These are phyloP conservation scores for Rhipidocladum racemiflorum DNA, from an alignment of 176 grass and related monocot genomes.

Conservation along the genomic window DNA sequence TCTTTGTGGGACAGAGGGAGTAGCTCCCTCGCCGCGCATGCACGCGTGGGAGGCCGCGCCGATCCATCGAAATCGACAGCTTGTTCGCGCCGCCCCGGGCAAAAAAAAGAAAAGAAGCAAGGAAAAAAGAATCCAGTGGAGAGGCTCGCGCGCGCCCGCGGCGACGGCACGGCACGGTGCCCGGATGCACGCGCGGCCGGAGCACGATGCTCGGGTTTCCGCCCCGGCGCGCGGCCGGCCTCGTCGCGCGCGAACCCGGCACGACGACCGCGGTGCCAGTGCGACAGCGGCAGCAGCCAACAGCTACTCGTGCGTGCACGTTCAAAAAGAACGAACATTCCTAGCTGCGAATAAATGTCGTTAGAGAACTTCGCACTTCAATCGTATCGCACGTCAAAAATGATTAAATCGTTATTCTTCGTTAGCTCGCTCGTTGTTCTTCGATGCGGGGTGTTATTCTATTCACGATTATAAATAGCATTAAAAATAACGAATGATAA, in stretches of 20 bases:
- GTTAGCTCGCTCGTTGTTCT: too few relatives aligned
- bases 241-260: slow-evolving; percentile 13
- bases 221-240: slow-evolving; percentile 18
- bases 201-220: slow-evolving; percentile 49
- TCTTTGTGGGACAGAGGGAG: too few relatives aligned
- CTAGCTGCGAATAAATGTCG: too few relatives aligned
- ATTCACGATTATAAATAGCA: too few relatives aligned
- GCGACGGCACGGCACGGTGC: not conserved
- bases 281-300: too few relatives aligned
- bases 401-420: too few relatives aligned
- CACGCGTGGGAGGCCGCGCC: not conserved
- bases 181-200: not conserved
- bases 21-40: not conserved
- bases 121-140: not conserved
- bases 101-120: not conserved
- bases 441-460: too few relatives aligned
- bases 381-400: too few relatives aligned
- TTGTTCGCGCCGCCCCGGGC: not conserved
- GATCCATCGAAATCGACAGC: not conserved
- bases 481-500: too few relatives aligned
- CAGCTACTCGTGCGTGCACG: not conserved
- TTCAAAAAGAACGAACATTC: slow-evolving; percentile 24
- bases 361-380: too few relatives aligned
- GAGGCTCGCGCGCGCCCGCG: not conserved
- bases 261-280: not conserved